phyloP scores from a whole-genome alignment of 805 yeast genomes.

The Alloascoidea hylecoeti region DNA sequence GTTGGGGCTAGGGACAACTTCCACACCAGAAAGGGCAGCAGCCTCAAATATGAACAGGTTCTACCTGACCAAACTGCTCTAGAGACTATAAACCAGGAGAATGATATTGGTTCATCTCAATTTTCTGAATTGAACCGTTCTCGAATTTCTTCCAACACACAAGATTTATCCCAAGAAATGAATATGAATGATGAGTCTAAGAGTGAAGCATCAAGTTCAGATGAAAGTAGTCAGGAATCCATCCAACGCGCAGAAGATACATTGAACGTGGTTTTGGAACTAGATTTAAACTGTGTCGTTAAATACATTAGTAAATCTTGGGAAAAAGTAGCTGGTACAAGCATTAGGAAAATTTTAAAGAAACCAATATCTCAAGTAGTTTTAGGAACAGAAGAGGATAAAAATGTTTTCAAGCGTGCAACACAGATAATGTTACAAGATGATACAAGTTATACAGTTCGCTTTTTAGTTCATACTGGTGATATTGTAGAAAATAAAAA shows the following conservation, averaged over 20 bases:
- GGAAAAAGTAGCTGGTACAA: conserved; percentile 67
- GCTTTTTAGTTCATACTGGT: conserved; percentile 36
- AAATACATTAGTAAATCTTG: conserved; percentile 63
- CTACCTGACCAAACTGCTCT: too few species aligned
- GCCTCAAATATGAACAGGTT: background rate
- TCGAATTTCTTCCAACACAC: too few species aligned
- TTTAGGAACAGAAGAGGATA: conserved; percentile 50
- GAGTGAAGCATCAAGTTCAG: too few species aligned
- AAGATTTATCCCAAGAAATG: too few species aligned
- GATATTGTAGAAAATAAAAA: background rate
- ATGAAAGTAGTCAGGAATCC: too few species aligned
- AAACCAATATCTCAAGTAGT: conserved; percentile 51
- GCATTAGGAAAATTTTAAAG: conserved; percentile 33
- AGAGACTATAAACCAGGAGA: too few species aligned
- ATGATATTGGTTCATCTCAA: too few species aligned
- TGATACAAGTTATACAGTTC: conserved; percentile 65
- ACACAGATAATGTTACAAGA: conserved; percentile 56
- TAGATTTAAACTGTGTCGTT: conserved; percentile 70
- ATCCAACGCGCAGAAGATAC: too few species aligned
- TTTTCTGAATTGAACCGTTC: too few species aligned
- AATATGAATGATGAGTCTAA: too few species aligned
- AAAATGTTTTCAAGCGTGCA: conserved; percentile 54
- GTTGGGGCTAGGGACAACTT: too few species aligned
- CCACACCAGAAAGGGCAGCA: too few species aligned
- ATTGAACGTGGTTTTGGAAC: conserved; percentile 71